Percentiles rank a stretch among this genome's conserved stretches.
Conservation (phyloP, 371 early-diverging fungal genomes). For the Rhizopus sp. region DNA sequence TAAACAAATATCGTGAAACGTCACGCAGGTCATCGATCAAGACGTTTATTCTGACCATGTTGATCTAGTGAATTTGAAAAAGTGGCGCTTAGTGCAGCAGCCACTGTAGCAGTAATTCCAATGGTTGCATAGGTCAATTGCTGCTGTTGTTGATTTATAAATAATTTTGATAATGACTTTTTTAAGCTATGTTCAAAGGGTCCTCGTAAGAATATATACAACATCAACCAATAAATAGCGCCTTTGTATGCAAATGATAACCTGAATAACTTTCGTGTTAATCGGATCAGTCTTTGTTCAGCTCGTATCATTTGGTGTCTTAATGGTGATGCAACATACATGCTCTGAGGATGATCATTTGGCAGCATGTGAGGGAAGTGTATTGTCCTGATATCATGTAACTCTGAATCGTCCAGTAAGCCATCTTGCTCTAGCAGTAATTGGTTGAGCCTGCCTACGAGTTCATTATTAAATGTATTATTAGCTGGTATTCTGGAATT, state of each 20-base stretch:
- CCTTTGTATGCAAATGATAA: constrained; percentile 47
- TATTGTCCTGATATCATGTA: constrained; percentile 8
- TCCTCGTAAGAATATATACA: constrained; percentile 43
- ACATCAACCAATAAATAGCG: constrained; percentile 41
- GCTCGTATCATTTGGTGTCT: constrained; percentile 30
- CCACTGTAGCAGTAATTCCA: constrained; percentile 43
- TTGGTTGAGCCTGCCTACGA: constrained; percentile 18
- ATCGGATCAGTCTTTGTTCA: constrained; percentile 35
- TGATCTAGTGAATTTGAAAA: constrained; percentile 32
- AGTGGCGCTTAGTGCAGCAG: constrained; percentile 37
- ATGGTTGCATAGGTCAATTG: constrained; percentile 39
- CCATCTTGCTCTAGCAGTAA: constrained; percentile 7
- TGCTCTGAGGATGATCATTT: constrained; percentile 38
- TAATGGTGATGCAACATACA: constrained; percentile 37
- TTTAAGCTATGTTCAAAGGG: constrained; percentile 39
- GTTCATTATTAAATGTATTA: constrained; percentile 14
- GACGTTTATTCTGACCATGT: constrained; percentile 3
- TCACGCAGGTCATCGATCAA: not conserved
- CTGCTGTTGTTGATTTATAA: constrained; percentile 23
- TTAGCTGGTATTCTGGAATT: not conserved
- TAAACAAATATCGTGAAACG: not conserved
- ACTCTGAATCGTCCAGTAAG: constrained; percentile 1
- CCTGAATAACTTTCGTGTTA: constrained; percentile 34
- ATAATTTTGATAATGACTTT: constrained; percentile 25
- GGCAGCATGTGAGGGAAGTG: constrained; percentile 51